Base-by-base conservation (phyloP, 805 yeast genomes). In the Candida dendrica region DNA sequence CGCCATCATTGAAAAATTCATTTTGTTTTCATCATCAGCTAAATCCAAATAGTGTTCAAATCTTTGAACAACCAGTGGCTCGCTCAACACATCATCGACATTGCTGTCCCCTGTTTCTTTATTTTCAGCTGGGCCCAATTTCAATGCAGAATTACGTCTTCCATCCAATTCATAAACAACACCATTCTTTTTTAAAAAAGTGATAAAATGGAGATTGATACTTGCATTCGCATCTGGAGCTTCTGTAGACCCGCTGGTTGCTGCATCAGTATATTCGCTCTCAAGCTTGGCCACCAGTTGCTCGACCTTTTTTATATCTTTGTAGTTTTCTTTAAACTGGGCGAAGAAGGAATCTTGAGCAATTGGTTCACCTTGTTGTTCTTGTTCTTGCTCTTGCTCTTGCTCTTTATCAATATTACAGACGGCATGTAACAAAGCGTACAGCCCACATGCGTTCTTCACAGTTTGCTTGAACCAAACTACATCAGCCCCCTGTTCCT, bases 361-460 rank as follows among this genome's bases (percentile, higher is more conserved):
- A 38, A 46, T 52, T 6, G 41, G 36, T 7, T 64, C 62, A 5
- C 60, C 50, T 10, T 59, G 61, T n/a, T n/a, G n/a, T n/a, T n/a
- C n/a, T n/a, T n/a, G n/a, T n/a, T n/a, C n/a, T n/a, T n/a, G n/a
- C n/a, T n/a, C n/a, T n/a, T n/a, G n/a, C n/a, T n/a, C n/a, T n/a
- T n/a, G n/a, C n/a, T n/a, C n/a, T n/a, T n/a, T n/a, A n/a, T n/a
- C n/a, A 37, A 72, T 61, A 34, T 69, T 69, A 6, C 72, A 59
- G 8, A 75, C 50, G 0, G 80, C 69, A 53, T 91, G 97, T 18
- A 91, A 64, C 37, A 93, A 60, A 0, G 96, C 98, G 61, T 84
- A 87, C 27, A 95, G 72, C 5, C 98, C 98, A 65, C 98, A 91
- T 0, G 95, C 95, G 58, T 91, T 91, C 47, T 75, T 77, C 15